Percentiles rank a stretch among this genome's conserved stretches.
Conservation (phyloP, 169 alveolate genomes). For the Plasmodium inui region DNA sequence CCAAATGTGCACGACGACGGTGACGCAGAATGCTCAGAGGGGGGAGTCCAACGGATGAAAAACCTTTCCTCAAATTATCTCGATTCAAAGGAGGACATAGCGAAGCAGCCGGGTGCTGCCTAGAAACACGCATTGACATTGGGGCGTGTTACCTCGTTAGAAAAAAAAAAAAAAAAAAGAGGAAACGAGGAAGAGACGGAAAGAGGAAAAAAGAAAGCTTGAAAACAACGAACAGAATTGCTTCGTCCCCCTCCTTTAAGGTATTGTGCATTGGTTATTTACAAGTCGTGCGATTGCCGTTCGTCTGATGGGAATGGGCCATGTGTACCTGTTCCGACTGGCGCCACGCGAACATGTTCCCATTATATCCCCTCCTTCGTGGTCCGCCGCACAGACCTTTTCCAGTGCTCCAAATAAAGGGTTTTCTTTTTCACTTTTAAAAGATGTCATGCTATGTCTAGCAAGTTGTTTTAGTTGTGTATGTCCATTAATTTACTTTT, state of each 20-base stretch:
- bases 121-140: background rate
- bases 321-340: background rate
- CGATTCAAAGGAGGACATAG: conserved; percentile 1
- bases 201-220: background rate
- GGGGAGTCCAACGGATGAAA: background rate
- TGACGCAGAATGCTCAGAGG: background rate
- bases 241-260: background rate
- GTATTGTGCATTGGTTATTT: background rate
- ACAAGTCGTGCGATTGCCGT: background rate
- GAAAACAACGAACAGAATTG: background rate
- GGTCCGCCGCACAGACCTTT: background rate
- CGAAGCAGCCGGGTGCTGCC: background rate
- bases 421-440: background rate
- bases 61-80: conserved; percentile 1
- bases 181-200: background rate
- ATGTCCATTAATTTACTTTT: background rate
- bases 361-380: background rate
- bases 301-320: background rate
- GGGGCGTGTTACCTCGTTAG: background rate
- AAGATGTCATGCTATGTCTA: background rate
- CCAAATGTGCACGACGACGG: background rate
- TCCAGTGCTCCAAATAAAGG: background rate
- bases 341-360: background rate
- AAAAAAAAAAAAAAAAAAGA: background rate
- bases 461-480: background rate